Base-by-base conservation (phyloP, 768 basidiomycete species). In the Rhizopogon vulgaris region DNA sequence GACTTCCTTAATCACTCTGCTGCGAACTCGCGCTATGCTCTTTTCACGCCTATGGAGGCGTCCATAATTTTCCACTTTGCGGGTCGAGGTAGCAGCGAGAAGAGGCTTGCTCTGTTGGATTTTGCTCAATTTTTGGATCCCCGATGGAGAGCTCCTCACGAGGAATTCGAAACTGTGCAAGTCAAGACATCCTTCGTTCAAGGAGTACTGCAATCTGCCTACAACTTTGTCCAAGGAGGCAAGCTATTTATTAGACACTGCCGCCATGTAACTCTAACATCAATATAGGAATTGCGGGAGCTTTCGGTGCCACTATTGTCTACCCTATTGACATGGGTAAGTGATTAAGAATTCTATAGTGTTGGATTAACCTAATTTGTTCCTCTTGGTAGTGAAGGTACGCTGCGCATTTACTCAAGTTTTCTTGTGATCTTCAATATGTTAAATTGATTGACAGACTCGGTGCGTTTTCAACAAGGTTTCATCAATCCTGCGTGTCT, bases 41-140 rank as follows among this genome's bases (percentile, higher is more conserved):
- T 95, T 48, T 97, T 97, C 69, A 94, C 93, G 0, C 95, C 95
- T 4, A 95, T 97, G 90, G 95, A 98, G 69, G 92, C 89, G n/a
- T 82, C 87, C 49, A 96, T 98, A 62, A 85, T 99, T 62, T 99
- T 97, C 73, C 95, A 99, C 69, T 98, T 97, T 71, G 94, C 94
- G 25, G 85, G 90, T 11, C 82, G 93, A 42, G 94, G 94, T 12
- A 72, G 76, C 41, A 71, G 74, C 3, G 73, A 73, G 42, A 82
- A 85, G 61, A 80, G 93, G 18, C 78, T 99, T 48, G 81, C 92
- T 9, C 70, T 95, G 37, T 70, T 90, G 40, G 96, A 99, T 68
- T 99, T 99, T 69, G 91, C 85, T 17, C 91, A 94, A 61, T 71
- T 98, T 22, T 72, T 98, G 49, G 94, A 98, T 65, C 90, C 94